Conservation (phyloP, 306 rosid species). For the Pterocarpus macrocarpus region DNA sequence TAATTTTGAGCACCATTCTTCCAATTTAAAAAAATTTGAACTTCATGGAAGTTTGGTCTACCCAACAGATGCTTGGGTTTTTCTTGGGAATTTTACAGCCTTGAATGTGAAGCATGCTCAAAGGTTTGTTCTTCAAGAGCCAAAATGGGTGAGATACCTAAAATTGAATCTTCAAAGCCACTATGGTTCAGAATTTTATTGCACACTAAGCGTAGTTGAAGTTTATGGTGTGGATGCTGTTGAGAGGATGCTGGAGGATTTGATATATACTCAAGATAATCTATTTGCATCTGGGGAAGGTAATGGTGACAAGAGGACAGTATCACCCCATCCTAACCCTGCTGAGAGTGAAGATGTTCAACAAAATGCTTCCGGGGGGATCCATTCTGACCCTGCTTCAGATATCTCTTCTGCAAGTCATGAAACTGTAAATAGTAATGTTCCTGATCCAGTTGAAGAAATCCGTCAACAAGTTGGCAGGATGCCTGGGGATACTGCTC, state of each 20-base stretch:
- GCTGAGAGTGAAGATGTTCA: constrained; percentile 54
- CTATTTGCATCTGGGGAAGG: constrained; percentile 56
- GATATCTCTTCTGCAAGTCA: constrained; percentile 57
- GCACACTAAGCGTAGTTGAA: constrained; percentile 85
- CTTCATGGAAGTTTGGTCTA: constrained; percentile 81
- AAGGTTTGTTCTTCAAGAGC: constrained; percentile 76
- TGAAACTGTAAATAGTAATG: constrained; percentile 57
- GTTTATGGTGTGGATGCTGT: constrained; percentile 96
- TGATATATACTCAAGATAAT: constrained; percentile 69
- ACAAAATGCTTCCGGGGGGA: constrained; percentile 46
- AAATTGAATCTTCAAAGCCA: constrained; percentile 86
- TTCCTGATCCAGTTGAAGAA: constrained; percentile 81
- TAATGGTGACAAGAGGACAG: constrained; percentile 60
- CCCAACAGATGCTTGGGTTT: constrained; percentile 89
- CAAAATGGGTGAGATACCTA: constrained; percentile 97
- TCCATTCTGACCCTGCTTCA: constrained; percentile 49
- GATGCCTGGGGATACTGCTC: constrained; percentile 98
- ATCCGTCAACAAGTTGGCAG: constrained; percentile 80
- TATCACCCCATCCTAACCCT: constrained; percentile 55
- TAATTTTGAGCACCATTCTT: constrained; percentile 93
- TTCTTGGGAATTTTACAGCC: constrained; percentile 85
- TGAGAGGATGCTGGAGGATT: constrained; percentile 95
- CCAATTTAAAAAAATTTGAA: constrained; percentile 86
- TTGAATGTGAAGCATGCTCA: constrained; percentile 84
- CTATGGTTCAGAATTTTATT: constrained; percentile 91